Evolutionary conservation across 2,329 filamentous ascomycete species (phyloP), one percentile per base, ranked within the genome.

Genomic region (Ceratocystiopsis minuta): DNA sequence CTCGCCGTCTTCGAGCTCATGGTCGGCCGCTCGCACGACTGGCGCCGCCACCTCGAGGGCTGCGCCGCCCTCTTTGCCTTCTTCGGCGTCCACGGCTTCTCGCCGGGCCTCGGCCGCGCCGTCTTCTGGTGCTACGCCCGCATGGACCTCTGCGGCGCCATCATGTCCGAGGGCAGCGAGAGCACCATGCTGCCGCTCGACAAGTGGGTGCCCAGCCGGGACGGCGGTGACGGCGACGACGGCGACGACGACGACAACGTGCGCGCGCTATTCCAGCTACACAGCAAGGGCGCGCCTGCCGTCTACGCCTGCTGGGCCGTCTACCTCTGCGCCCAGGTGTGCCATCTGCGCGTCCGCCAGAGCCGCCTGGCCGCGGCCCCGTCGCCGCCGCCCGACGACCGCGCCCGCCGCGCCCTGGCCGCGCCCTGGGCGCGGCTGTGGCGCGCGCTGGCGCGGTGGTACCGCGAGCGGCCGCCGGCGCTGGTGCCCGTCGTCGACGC

Each of bases 301-400:
- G 71, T 69, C 61, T 65, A 72, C 45, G 71, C 72, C 31, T 74
- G 75, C 48, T 70, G 69, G 46, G 63, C 70, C 6, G 70, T 75
- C 3, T 75, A 69, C 47, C 60, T 77, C 2, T 67, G 62, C 42
- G 65, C 69, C 4, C 63, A 62, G 44, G 63, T 64, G 2, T 69
- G 64, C 44, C 63, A 72, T 48, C 59, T 75, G 3, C 56, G 69
- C 14, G 60, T 64, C 11, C 58, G 64, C 40, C 63, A 62, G 15
- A 69, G 67, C 3, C 62, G 64, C 28, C 65, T 60, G 46, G 49
- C 62, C 4, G 67, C 70, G 47, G 54, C 70, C n/a, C n/a, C n/a
- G n/a, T n/a, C n/a, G 1, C 63, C 61, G 6, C 58, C 64, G 42
- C 52, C 58, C 9, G 66, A 66, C 45, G 60, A 60, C 6, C 66